Percentiles rank a stretch among this genome's conserved stretches.
Conservation (phyloP, 73 alveolate species). For the Symbiodinium natans region DNA sequence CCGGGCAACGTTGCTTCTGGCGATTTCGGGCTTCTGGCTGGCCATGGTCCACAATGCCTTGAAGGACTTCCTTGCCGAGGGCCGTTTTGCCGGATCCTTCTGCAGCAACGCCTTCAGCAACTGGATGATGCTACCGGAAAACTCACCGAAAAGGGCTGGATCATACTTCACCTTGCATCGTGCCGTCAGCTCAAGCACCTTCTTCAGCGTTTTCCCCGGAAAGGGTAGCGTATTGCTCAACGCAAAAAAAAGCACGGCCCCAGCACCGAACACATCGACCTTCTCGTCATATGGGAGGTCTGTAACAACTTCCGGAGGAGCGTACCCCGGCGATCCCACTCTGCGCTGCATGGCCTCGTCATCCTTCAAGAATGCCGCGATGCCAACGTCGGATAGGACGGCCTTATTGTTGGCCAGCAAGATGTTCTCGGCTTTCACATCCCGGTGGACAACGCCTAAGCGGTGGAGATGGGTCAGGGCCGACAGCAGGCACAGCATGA, state of each 20-base stretch:
- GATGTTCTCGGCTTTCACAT: slow-evolving; percentile 85
- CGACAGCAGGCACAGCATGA: slow-evolving; percentile 62
- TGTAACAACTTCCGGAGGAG: slow-evolving; percentile 89
- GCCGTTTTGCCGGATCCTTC: slow-evolving; percentile 56
- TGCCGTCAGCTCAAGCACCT: slow-evolving; percentile 10
- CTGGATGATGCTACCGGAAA: slow-evolving; percentile 73
- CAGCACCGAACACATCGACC: slow-evolving; percentile 85
- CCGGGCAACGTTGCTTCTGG: slow-evolving; percentile 38
- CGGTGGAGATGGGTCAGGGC: slow-evolving; percentile 77
- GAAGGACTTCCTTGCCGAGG: slow-evolving; percentile 41
- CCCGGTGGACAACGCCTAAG: slow-evolving; percentile 71
- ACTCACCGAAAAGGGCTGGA: slow-evolving; percentile 53
- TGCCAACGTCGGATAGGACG: slow-evolving; percentile 65
- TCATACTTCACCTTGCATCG: slow-evolving; percentile 73
- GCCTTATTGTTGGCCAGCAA: slow-evolving; percentile 44
- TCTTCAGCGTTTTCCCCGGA: slow-evolving; percentile 76
- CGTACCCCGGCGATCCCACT: slow-evolving; percentile 86
- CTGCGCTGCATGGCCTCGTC: slow-evolving; percentile 77
- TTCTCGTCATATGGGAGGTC: slow-evolving; percentile 87
- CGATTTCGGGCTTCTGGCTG: slow-evolving; percentile 43
- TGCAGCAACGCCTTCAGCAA: slow-evolving; percentile 58
- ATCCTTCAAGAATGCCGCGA: slow-evolving; percentile 75
- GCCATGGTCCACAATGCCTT: slow-evolving; percentile 49
- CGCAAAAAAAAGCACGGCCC: slow-evolving; percentile 78
- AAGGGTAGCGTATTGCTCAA: slow-evolving; percentile 81